Evolutionary conservation across 805 yeast genomes (phyloP).

Genomic region (Metschnikowia henanensis): DNA sequence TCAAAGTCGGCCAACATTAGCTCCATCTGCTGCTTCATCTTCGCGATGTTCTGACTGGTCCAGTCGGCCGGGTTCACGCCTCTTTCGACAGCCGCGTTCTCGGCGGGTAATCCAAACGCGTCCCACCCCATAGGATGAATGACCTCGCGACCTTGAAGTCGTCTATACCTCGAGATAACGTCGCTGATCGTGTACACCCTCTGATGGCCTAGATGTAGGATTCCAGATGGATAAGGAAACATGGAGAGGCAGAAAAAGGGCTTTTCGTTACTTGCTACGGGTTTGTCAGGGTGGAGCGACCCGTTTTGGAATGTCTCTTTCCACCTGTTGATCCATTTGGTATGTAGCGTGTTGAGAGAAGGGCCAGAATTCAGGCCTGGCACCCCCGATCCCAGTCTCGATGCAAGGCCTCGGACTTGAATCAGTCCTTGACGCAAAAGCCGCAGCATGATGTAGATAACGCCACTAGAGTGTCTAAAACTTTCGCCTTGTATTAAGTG

Average conservation of each 20-base stretch:
- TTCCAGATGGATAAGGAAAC: constrained; percentile 98
- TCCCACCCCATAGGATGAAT: constrained; percentile 99
- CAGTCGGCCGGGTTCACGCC: constrained; percentile 76
- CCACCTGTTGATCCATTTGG: constrained; percentile 58
- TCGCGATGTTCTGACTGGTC: constrained; percentile 78
- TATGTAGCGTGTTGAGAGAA: constrained; percentile 37
- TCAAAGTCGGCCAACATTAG: constrained; percentile 84
- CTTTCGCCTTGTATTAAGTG: too few relatives aligned
- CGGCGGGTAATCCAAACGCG: constrained; percentile 98
- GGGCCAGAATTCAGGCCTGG: not conserved
- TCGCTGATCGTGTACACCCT: constrained; percentile 93
- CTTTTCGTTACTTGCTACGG: not conserved
- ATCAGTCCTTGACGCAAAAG: not conserved
- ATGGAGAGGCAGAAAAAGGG: constrained; percentile 69
- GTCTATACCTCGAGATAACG: constrained; percentile 71
- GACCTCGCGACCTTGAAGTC: constrained; percentile 75
- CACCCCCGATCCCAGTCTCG: not conserved
- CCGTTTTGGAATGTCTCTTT: constrained; percentile 30
- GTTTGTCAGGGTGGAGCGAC: constrained; percentile 36
- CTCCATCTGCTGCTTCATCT: constrained; percentile 83
- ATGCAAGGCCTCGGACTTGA: not conserved
- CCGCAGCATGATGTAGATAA: not conserved
- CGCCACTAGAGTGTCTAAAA: too few relatives aligned
- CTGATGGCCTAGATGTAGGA: constrained; percentile 89
- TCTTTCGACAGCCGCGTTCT: constrained; percentile 93